Conservation (phyloP, 176 grass and related monocot species). For the Phoenix dactylifera region DNA sequence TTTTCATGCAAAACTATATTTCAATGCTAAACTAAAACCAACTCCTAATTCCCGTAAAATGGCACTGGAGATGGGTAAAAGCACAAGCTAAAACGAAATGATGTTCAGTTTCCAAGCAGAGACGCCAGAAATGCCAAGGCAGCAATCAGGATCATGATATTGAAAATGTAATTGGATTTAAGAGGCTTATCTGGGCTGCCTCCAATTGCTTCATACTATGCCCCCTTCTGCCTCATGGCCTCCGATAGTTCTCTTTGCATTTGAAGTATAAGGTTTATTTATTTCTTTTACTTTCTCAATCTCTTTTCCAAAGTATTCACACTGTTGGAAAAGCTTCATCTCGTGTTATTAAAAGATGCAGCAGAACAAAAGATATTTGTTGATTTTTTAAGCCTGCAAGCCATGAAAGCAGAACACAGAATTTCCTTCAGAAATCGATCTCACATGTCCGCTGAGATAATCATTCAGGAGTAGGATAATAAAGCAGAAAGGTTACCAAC, state of each 20-base stretch:
- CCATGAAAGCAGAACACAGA: constrained; percentile 3
- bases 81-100: neutral
- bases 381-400: constrained; percentile 38
- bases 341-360: constrained; percentile 14
- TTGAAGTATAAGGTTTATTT: constrained; percentile 22
- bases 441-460: neutral
- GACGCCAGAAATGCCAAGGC: constrained; percentile 67
- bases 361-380: constrained; percentile 18
- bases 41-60: too few species aligned
- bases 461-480: constrained; percentile 19
- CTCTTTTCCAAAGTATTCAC: too few species aligned
- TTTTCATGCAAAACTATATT: too few species aligned
- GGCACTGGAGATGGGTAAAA: too few species aligned
- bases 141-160: constrained; percentile 77
- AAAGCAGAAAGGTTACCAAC: neutral
- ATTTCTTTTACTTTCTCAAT: constrained; percentile 4
- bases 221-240: constrained; percentile 29
- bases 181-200: constrained; percentile 79
- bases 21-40: too few species aligned
- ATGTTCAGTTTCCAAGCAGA: constrained; percentile 56
- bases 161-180: constrained; percentile 85
- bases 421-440: constrained; percentile 2
- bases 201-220: constrained; percentile 55
- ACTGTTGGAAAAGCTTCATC: constrained; percentile 26
- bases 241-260: constrained; percentile 35